Base-by-base conservation (phyloP, 2,329 filamentous ascomycete genomes). In the Fusarium sp. region DNA sequence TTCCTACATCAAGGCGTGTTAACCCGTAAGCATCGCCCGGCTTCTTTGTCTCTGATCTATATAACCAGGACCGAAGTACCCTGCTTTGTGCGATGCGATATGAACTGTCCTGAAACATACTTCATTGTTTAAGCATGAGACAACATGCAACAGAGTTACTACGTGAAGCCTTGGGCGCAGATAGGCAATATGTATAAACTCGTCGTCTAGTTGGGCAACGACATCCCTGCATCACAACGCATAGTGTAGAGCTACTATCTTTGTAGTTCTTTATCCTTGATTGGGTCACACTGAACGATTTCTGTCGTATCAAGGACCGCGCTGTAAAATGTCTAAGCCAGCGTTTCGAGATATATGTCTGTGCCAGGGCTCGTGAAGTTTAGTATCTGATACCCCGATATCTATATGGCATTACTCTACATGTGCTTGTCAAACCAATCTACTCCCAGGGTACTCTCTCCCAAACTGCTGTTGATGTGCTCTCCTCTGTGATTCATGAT, bases 1-100 rank as follows among this genome's bases (percentile, higher is more conserved):
- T 64, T 51, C 59, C 39, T 64, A 51, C 52, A 52, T 39, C 48
- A 25, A 59, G 52, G 15, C 46, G 19, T 39, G 23, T 35, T 8
- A 39, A 46, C 32, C 33, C 32, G 25, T 20, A n/a, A 41, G 39
- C 19, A 33, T 52, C 35, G 46, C 52, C 59, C 35, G 37, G 35
- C 19, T 46, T 30, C 45, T 57, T n/a, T 41, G 45, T 50, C 27
- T 43, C 22, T 51, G 15, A 27, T 30, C 3, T 25, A 15, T 33
- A 43, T 64, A 14, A 33, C n/a, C 13, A 33, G 30, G 45, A 14
- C 40, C 33, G 40, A 23, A 37, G 22, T 30, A 17, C 48, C 48
- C 25, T 37, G 11, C 27, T 30, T 7, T 30, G 30, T 50, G n/a
- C 7, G 20, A 20, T 50, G n/a, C 7, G 20, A 20, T 39, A 27